These are phyloP conservation scores for Ambrosiella beaveri DNA, from an alignment of 2,329 filamentous ascomycete genomes.

Conservation along the genomic window DNA sequence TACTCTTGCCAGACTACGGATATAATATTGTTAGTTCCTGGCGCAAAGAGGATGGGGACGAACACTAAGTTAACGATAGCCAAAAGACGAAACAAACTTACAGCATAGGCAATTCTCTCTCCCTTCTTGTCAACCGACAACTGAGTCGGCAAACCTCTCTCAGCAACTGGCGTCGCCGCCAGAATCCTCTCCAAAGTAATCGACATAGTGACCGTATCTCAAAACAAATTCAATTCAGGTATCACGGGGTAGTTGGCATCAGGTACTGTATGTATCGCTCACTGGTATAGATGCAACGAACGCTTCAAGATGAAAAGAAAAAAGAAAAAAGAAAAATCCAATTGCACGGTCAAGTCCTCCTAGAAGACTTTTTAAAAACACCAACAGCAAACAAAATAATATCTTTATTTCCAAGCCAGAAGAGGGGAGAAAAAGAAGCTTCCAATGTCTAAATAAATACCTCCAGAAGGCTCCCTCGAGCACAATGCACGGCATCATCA, in stretches of 20 bases:
- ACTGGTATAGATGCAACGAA: too few species aligned
- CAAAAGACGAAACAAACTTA: slow-evolving; percentile 27
- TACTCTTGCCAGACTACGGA: slow-evolving; percentile 73
- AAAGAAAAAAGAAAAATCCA: too few species aligned
- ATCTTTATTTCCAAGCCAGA: too few species aligned
- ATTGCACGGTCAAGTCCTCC: too few species aligned
- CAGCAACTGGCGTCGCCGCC: slow-evolving; percentile 69
- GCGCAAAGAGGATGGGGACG: not conserved
- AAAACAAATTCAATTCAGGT: not conserved
- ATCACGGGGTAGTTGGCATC: not conserved
- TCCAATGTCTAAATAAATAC: too few species aligned
- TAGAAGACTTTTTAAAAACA: too few species aligned
- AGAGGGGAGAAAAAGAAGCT: too few species aligned
- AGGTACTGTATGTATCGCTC: not conserved
- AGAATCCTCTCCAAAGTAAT: slow-evolving; percentile 53
- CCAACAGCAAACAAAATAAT: too few species aligned
- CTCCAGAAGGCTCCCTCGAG: too few species aligned
- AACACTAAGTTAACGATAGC: not conserved
- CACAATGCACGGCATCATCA: too few species aligned
- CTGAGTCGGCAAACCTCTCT: slow-evolving; percentile 72
- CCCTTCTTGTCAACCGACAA: slow-evolving; percentile 79
- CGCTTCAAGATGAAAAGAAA: too few species aligned
- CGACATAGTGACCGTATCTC: slow-evolving; percentile 25
- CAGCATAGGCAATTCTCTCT: slow-evolving; percentile 81
- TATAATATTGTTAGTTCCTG: not conserved